Percentiles rank a stretch among this genome's conserved stretches.
Evolutionary conservation across 169 alveolate species (phyloP).

Genomic region (Plasmodium adleri): DNA sequence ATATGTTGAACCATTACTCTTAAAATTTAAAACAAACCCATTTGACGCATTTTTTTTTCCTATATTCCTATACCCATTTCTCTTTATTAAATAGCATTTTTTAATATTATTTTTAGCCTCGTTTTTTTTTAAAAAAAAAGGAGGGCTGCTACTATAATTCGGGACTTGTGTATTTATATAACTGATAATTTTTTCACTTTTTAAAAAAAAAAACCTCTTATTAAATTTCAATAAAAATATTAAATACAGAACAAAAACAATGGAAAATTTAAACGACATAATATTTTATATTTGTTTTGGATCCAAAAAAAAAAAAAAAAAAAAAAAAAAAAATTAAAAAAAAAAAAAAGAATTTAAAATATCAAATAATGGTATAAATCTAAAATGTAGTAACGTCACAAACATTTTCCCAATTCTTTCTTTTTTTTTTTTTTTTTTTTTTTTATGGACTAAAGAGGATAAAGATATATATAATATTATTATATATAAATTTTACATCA

Average conservation of each 20-base stretch:
- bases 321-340: no score
- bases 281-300: conserved; percentile 7
- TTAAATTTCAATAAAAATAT: conserved; percentile 13
- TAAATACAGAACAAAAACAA: conserved; percentile 18
- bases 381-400: no score
- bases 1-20: no score
- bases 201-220: conserved; percentile 18
- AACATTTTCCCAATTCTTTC: no score
- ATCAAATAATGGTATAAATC: no score
- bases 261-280: conserved; percentile 56
- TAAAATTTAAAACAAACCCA: no score
- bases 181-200: conserved; percentile 26
- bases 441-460: no score
- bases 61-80: background rate
- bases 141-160: background rate
- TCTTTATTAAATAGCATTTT: conserved; percentile 3
- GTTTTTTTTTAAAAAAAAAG: conserved; percentile 26
- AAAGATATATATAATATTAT: no score
- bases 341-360: no score
- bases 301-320: no score
- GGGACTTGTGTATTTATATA: background rate
- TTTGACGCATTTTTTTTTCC: background rate
- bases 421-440: no score
- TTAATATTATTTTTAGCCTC: background rate
- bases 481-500: no score